Conservation (phyloP, 441 rosid species). For the Lepidium campestre region DNA sequence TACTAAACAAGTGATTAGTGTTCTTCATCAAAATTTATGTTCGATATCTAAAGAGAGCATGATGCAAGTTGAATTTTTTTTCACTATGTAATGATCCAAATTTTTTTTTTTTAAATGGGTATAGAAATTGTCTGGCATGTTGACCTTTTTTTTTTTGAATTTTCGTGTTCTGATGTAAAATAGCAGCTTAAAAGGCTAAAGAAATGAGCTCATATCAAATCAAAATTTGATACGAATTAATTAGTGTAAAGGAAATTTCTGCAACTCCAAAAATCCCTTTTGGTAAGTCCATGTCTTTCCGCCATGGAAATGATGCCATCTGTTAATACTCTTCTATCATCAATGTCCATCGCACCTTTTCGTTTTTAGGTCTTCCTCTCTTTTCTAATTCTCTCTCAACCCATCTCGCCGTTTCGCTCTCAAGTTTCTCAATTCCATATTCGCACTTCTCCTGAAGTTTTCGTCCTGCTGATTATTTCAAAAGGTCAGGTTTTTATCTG, state of each 20-base stretch:
- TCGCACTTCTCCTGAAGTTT: neutral
- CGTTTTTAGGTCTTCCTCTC: neutral
- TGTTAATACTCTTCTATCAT: conserved; percentile 7
- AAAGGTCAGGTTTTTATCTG: conserved; percentile 4
- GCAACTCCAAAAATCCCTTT: neutral
- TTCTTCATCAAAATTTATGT: neutral
- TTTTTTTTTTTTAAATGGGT: no score
- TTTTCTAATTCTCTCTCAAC: neutral
- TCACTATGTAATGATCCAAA: no score
- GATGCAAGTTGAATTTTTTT: no score
- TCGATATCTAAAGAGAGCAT: neutral
- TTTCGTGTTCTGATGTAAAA: neutral
- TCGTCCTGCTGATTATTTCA: neutral
- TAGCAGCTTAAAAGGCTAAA: neutral
- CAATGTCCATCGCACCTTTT: neutral
- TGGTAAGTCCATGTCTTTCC: conserved; percentile 24
- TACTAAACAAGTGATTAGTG: neutral
- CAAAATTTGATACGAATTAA: neutral
- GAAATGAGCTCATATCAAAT: neutral
- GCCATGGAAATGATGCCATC: conserved; percentile 27
- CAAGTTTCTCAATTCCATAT: neutral
- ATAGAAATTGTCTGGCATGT: no score
- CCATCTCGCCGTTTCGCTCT: conserved; percentile 4
- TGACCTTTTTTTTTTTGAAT: neutral
- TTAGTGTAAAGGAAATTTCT: neutral